phyloP scores from a whole-genome alignment of 441 rosid species.

The Brassica hybrid region DNA sequence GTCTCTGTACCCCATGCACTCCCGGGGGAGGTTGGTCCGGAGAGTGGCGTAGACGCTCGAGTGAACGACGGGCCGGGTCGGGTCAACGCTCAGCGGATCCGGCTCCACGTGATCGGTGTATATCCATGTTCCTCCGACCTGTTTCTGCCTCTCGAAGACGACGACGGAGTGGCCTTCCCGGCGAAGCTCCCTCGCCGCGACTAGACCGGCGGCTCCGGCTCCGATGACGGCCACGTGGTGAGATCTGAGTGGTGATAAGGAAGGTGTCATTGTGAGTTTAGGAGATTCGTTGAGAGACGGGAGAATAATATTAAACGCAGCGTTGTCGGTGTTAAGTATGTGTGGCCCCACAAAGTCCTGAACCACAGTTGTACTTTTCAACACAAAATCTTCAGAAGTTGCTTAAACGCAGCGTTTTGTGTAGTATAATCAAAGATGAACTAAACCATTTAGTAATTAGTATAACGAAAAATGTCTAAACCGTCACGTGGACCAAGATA shows the following conservation, averaged over 20 bases:
- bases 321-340: not conserved
- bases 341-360: slow-evolving; percentile 4
- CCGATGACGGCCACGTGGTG: slow-evolving; percentile 65
- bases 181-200: slow-evolving; percentile 60
- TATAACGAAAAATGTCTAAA: not conserved
- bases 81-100: slow-evolving; percentile 36
- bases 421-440: no score
- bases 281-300: slow-evolving; percentile 6
- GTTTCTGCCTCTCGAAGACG: slow-evolving; percentile 56
- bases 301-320: slow-evolving; percentile 2
- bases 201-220: slow-evolving; percentile 76
- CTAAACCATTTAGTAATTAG: not conserved
- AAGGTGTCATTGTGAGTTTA: slow-evolving; percentile 24
- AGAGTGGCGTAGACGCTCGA: slow-evolving; percentile 76
- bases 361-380: slow-evolving; percentile 20
- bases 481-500: not conserved
- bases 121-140: slow-evolving; percentile 48
- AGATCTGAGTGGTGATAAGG: slow-evolving; percentile 22
- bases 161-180: slow-evolving; percentile 66
- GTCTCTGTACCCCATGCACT: slow-evolving; percentile 75
- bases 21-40: slow-evolving; percentile 77
- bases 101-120: slow-evolving; percentile 34
- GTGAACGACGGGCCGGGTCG: slow-evolving; percentile 44
- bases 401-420: not conserved
- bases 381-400: not conserved